Evolutionary conservation across 495 filamentous ascomycete species (phyloP), one percentile per base, ranked within the genome.

Genomic region (Chaetomium tenue): DNA sequence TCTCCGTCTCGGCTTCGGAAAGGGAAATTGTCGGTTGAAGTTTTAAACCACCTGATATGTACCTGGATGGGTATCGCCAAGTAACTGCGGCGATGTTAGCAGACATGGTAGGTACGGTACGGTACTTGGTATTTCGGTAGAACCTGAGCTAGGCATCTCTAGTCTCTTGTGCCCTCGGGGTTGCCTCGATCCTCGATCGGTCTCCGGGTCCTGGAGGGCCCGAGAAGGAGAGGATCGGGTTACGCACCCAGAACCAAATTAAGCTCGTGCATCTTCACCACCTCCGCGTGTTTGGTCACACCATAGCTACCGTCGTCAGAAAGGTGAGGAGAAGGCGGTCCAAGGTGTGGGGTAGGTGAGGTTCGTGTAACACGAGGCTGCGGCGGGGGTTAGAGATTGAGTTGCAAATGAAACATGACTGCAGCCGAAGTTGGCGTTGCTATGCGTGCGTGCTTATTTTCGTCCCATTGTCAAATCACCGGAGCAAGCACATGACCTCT

Each of bases 341-440:
- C 57, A 59, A 59, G 57, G 57, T 59, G 57, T 59, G 57, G 57
- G 57, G 57, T 33, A 59, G 57, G 57, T 59, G 57, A 59, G 42
- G 42, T 42, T 48, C 22, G 57, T 48, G 57, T 47, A 22, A 33
- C 57, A 33, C 16, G 28, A 58, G 30, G 39, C 44, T 23, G 55
- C 13, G 39, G 39, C 37, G 39, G 37, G 37, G 23, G 55, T 26
- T 15, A 26, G 8, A 26, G 12, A 20, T 12, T 7, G 39, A 55
- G 50, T 54, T 46, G 39, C 47, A 62, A 47, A 25, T 16, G 33
- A 15, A 20, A 22, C 50, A 33, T 8, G 20, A 51, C 22, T 61
- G 30, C 42, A 39, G 26, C n/a, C 18, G 13, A 13, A 26, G 33
- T 37, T 37, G 33, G 33, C 5, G 33, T 37, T 25, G 54, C 51